Conservation (phyloP, 768 basidiomycete genomes). For the Glaciozyma antarctica region DNA sequence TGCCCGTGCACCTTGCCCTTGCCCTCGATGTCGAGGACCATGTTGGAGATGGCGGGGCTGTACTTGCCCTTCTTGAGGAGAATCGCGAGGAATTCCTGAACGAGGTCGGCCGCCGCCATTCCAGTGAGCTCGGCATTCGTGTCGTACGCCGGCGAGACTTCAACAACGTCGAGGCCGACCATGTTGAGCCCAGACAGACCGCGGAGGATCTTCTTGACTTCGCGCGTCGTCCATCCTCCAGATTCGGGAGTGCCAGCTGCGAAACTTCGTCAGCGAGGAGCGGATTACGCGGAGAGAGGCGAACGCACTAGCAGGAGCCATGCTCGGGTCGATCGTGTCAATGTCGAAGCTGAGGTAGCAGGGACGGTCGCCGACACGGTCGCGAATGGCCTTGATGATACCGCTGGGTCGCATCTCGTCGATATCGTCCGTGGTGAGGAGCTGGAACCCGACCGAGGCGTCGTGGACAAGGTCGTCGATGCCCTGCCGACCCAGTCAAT, state of each 20-base stretch:
- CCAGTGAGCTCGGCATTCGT: slow-evolving; percentile 27
- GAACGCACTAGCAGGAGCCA: slow-evolving; percentile 53
- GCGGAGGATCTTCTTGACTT: slow-evolving; percentile 68
- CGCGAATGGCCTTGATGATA: slow-evolving; percentile 61
- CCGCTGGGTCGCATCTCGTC: slow-evolving; percentile 44
- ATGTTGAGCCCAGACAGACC: slow-evolving; percentile 70
- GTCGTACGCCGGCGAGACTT: slow-evolving; percentile 54
- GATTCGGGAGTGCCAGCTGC: slow-evolving; percentile 74
- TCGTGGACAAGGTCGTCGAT: slow-evolving; percentile 32
- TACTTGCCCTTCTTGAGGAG: slow-evolving; percentile 11
- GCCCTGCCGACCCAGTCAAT: slow-evolving; percentile 45
- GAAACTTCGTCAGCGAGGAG: background rate
- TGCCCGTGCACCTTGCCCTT: too few species aligned
- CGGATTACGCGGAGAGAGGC: background rate
- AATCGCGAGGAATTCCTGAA: slow-evolving; percentile 20
- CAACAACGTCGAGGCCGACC: slow-evolving; percentile 64
- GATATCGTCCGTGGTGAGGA: slow-evolving; percentile 21
- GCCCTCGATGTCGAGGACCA: too few species aligned
- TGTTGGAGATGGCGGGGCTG: background rate
- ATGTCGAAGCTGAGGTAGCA: slow-evolving; percentile 76
- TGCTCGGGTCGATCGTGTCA: slow-evolving; percentile 69
- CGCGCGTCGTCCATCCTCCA: slow-evolving; percentile 75
- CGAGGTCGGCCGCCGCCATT: slow-evolving; percentile 22
- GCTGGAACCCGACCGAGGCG: slow-evolving; percentile 18
- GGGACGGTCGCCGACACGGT: slow-evolving; percentile 61